Evolutionary conservation across 2,329 filamentous ascomycete genomes (phyloP).

Genomic region (Stagonosporopsis tanaceti): DNA sequence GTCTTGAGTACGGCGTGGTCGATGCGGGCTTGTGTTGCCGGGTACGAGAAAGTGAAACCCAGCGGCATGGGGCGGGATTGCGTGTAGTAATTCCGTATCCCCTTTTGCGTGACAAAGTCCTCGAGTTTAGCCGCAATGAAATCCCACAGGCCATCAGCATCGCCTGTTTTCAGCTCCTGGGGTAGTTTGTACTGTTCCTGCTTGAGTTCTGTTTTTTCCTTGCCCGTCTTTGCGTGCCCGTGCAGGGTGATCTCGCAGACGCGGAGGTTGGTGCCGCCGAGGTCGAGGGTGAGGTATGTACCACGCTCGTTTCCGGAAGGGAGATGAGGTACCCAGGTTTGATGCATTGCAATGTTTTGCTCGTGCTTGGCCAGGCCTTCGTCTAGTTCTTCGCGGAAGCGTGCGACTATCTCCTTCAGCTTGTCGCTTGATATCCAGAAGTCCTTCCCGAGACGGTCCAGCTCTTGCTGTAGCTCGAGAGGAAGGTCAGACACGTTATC

Average conservation of each 20-base stretch:
- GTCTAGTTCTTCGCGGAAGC: slow-evolving; percentile 37
- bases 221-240: slow-evolving; percentile 84
- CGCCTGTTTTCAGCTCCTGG: slow-evolving; percentile 86
- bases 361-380: slow-evolving; percentile 30
- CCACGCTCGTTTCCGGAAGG: slow-evolving; percentile 88
- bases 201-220: slow-evolving; percentile 71
- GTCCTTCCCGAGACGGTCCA: slow-evolving; percentile 31
- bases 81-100: slow-evolving; percentile 68
- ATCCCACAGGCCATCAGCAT: slow-evolving; percentile 87
- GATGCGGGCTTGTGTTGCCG: slow-evolving; percentile 90
- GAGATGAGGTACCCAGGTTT: slow-evolving; percentile 92
- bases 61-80: slow-evolving; percentile 74
- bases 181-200: slow-evolving; percentile 97
- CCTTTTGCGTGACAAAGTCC: slow-evolving; percentile 88
- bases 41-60: slow-evolving; percentile 96
- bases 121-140: slow-evolving; percentile 90
- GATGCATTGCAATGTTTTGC: slow-evolving; percentile 79
- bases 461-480: slow-evolving; percentile 29
- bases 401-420: slow-evolving; percentile 32
- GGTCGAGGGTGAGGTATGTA: slow-evolving; percentile 88
- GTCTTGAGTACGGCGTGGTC: slow-evolving; percentile 91
- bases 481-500: slow-evolving; percentile 28
- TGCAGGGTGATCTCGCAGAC: slow-evolving; percentile 93
- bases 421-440: slow-evolving; percentile 35
- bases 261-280: slow-evolving; percentile 95